Evolutionary conservation across 2,329 filamentous ascomycete species (phyloP).

Genomic region (Trematosphaeria pertusa): DNA sequence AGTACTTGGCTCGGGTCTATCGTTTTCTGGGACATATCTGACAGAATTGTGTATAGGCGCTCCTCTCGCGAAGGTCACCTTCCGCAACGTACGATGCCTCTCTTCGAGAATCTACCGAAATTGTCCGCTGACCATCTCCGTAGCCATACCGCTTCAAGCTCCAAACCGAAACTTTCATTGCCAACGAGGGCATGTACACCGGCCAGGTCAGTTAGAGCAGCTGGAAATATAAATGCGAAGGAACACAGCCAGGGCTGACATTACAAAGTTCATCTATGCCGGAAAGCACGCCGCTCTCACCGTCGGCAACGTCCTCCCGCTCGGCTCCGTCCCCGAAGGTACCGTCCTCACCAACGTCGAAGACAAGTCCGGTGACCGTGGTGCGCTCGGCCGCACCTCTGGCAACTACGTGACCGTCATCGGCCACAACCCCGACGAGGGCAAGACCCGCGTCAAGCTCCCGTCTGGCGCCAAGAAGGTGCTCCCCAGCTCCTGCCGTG

Average conservation of each 20-base stretch:
- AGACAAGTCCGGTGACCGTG: constrained; percentile 98
- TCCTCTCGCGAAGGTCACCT: constrained; percentile 93
- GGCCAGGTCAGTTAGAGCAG: constrained; percentile 68
- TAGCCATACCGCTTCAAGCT: constrained; percentile 95
- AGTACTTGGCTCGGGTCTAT: constrained; percentile 25
- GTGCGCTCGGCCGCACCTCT: constrained; percentile 93
- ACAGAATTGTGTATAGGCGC: constrained; percentile 52
- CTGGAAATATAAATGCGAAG: background rate
- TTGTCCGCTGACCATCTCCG: constrained; percentile 24
- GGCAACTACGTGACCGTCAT: constrained; percentile 93
- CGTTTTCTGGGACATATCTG: constrained; percentile 20
- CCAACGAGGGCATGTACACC: constrained; percentile 99
- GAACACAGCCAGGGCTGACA: constrained; percentile 24
- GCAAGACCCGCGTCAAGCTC: constrained; percentile 99
- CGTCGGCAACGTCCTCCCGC: constrained; percentile 96
- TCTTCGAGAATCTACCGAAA: constrained; percentile 6
- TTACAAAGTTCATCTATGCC: constrained; percentile 86
- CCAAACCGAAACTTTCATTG: constrained; percentile 98
- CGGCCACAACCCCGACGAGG: constrained; percentile 66
- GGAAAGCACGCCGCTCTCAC: constrained; percentile 98
- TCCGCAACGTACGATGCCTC: constrained; percentile 71
- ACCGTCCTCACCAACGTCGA: constrained; percentile 99
- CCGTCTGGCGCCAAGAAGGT: constrained; percentile 99
- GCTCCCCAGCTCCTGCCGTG: constrained; percentile 86
- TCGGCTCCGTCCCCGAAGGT: constrained; percentile 95